Evolutionary conservation across 441 rosid species (phyloP).

Genomic region (Aquilaria agallochum): DNA sequence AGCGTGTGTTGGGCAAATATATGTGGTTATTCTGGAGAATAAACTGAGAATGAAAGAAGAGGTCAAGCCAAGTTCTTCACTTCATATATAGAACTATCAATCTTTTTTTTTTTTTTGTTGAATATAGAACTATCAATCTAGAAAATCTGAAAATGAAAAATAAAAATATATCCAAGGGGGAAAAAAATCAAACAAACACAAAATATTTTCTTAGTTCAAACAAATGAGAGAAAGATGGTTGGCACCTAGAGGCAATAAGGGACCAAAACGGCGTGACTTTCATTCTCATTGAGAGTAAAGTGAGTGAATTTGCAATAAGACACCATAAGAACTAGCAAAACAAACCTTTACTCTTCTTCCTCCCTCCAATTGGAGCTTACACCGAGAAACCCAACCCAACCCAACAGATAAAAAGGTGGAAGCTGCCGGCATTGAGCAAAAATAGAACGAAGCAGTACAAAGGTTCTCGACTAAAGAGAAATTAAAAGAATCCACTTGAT

Average conservation of each 20-base stretch:
- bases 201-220: background rate
- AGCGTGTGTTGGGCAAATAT: no score
- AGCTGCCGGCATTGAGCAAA: no score
- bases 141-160: no score
- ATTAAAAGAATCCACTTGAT: no score
- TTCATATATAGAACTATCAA: no score
- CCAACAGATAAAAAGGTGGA: background rate
- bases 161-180: background rate
- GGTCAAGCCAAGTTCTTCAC: no score
- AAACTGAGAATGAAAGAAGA: no score
- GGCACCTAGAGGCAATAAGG: slow-evolving; percentile 80
- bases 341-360: slow-evolving; percentile 14
- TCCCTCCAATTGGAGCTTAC: slow-evolving; percentile 7
- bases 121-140: no score
- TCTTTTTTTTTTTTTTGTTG: no score
- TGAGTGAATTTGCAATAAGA: slow-evolving; percentile 65
- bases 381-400: slow-evolving; percentile 7
- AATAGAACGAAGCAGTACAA: no score
- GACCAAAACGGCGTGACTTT: slow-evolving; percentile 32
- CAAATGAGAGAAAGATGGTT: background rate
- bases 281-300: slow-evolving; percentile 55
- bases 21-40: no score
- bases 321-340: slow-evolving; percentile 33
- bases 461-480: no score
- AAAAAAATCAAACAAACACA: background rate